Evolutionary conservation across 1,284 basidiomycete genomes (phyloP), one percentile per base, ranked within the genome.

Genomic region (Mrakiaceae sp.): DNA sequence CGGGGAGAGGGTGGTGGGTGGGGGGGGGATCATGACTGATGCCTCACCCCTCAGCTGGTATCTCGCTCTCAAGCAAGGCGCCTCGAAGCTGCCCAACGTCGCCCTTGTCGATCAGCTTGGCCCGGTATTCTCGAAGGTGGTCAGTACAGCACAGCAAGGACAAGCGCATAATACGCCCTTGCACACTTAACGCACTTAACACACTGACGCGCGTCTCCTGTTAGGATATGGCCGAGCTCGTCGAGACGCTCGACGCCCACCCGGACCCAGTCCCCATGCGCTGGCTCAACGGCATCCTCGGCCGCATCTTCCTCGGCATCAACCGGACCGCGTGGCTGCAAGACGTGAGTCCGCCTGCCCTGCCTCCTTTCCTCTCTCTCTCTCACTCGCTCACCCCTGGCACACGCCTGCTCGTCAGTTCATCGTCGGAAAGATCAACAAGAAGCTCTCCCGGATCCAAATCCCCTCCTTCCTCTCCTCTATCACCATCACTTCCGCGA

Each of bases 191-290:
- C 4, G 83, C 85, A 4, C 79, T 85, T 55, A 53, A 11, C 60
- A 78, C 75, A 69, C 4, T 16, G 72, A 75, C 61, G 75, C 80
- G 40, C 68, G 70, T 2, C 81, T 95, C 44, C 98, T 93, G 78
- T 80, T 81, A 61, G 79, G 90, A 96, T 74, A 96, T 98, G 91
- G 81, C 84, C 58, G 79, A 83, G 68, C 82, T 98, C 48, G 86
- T 97, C 60, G 78, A 85, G 11, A 88, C 86, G 2, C 81, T 98
- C 67, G 94, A 97, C 78, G 86, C 87, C 68, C 87, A 92, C 71
- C 89, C 93, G 3, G 95, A 98, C 73, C 88, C 93, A 58, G 93
- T 97, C 66, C 92, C 92, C 1, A 89, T 94, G 81, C 86, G 94
- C 14, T 98, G 96, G 95, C 81, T 97, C 62, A 98, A 98, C 72